These are phyloP conservation scores for Abortiporus biennis DNA, from an alignment of 1,284 basidiomycete genomes.

Conservation along the genomic window DNA sequence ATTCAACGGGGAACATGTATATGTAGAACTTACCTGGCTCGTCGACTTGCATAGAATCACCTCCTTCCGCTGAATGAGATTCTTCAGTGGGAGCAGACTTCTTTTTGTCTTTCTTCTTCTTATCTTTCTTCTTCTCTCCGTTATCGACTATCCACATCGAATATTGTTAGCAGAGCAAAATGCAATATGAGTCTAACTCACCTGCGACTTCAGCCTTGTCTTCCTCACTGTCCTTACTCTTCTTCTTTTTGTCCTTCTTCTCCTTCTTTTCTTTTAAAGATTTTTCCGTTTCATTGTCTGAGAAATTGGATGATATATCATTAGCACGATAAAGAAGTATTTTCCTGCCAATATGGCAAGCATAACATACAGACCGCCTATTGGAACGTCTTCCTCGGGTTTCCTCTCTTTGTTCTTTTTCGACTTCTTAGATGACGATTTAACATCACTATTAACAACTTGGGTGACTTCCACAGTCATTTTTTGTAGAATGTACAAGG, in stretches of 20 bases:
- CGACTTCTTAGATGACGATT: slow-evolving; percentile 4
- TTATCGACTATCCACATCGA: too few species aligned
- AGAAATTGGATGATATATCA: not conserved
- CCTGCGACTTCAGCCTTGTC: not conserved
- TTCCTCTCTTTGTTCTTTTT: slow-evolving; percentile 19
- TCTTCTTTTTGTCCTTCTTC: slow-evolving; percentile 24
- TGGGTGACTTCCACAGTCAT: not conserved
- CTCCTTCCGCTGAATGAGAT: slow-evolving; percentile 9
- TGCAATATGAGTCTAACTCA: too few species aligned
- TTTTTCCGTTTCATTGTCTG: slow-evolving; percentile 4
- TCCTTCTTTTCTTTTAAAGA: slow-evolving; percentile 12
- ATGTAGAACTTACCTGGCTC: slow-evolving; percentile 9
- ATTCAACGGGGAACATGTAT: not conserved
- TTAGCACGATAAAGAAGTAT: too few species aligned
- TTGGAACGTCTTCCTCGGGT: slow-evolving; percentile 8
- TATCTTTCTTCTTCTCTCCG: slow-evolving; percentile 21
- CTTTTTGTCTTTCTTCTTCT: slow-evolving; percentile 17
- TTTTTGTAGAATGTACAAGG: not conserved
- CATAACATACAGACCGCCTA: slow-evolving; percentile 24
- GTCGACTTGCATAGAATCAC: slow-evolving; percentile 14
- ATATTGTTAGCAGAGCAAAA: too few species aligned
- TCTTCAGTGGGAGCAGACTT: slow-evolving; percentile 4
- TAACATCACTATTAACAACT: not conserved
- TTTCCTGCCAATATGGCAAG: too few species aligned
- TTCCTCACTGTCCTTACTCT: slow-evolving; percentile 7